Conservation (phyloP, 1,284 basidiomycete species). For the Malassezia cuniculi region DNA sequence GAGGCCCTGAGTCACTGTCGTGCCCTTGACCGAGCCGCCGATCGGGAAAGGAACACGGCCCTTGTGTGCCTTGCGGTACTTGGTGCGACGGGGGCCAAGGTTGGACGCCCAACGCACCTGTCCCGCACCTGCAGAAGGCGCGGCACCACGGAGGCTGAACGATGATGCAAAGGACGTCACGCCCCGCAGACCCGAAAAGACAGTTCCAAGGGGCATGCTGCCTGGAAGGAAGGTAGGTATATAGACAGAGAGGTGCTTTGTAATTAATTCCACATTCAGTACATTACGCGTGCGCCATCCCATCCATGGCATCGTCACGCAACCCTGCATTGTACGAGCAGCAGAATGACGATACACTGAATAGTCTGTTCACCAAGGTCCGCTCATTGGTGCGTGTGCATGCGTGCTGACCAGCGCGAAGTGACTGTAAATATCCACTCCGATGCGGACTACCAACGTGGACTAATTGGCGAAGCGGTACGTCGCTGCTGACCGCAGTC, state of each 20-base stretch:
- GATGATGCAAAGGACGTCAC: not conserved
- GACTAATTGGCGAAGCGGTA: conserved; percentile 8
- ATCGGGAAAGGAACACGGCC: conserved; percentile 53
- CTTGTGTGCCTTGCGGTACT: conserved; percentile 75
- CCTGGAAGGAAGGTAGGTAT: not conserved
- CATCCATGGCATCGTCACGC: conserved; percentile 23
- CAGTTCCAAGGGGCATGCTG: not conserved
- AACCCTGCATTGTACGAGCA: conserved; percentile 30
- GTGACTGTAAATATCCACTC: conserved; percentile 37
- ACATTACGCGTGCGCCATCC: not conserved
- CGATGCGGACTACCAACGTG: conserved; percentile 31
- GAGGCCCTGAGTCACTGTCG: conserved; percentile 76
- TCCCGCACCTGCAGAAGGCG: too few relatives aligned
- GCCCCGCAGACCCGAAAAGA: not conserved
- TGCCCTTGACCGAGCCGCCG: conserved; percentile 85
- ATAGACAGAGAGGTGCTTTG: not conserved
- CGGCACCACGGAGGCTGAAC: conserved; percentile 10
- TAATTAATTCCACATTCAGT: not conserved
- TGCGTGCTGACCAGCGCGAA: conserved; percentile 15
- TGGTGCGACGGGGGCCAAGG: conserved; percentile 67
- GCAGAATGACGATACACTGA: conserved; percentile 37
- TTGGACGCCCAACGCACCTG: conserved; percentile 50
- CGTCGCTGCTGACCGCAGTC: conserved; percentile 12
- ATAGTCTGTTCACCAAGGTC: conserved; percentile 33
- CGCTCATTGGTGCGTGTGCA: conserved; percentile 15